Conservation (phyloP, 2,329 filamentous ascomycete species). For the Hortaea werneckii region DNA sequence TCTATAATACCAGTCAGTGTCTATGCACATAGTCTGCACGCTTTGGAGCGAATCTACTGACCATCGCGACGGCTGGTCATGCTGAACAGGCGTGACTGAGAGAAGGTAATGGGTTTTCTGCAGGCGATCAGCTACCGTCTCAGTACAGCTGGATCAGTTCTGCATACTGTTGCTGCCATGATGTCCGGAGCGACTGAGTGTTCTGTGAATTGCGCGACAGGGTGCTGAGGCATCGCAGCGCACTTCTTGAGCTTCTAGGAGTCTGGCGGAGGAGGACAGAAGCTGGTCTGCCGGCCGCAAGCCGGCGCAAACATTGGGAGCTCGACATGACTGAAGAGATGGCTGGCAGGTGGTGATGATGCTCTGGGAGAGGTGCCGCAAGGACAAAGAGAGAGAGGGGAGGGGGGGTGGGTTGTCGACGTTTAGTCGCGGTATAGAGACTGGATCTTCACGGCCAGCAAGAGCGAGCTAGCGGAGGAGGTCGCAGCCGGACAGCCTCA, state of each 20-base stretch:
- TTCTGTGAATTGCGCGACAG: conserved; percentile 12
- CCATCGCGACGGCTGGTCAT: conserved; percentile 24
- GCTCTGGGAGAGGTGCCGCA: not conserved
- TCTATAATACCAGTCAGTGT: conserved; percentile 35
- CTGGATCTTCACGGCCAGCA: not conserved
- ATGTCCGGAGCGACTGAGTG: conserved; percentile 11
- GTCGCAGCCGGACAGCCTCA: not conserved
- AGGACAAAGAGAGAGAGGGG: not conserved
- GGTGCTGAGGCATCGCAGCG: conserved; percentile 15
- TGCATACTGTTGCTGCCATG: conserved; percentile 12
- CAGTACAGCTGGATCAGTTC: not conserved
- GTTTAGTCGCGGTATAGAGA: conserved; percentile 2
- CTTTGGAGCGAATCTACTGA: conserved; percentile 7
- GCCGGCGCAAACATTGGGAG: conserved; percentile 28
- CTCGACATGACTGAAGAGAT: conserved; percentile 26
- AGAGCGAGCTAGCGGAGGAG: not conserved
- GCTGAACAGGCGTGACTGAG: conserved; percentile 24
- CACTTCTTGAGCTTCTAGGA: conserved; percentile 14
- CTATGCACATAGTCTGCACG: not conserved
- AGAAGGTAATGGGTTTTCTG: conserved; percentile 19
- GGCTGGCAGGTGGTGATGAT: conserved; percentile 15
- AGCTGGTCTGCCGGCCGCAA: conserved; percentile 19
- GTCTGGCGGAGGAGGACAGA: conserved; percentile 19
- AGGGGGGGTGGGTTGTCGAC: conserved; percentile 1
- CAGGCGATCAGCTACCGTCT: conserved; percentile 11